Conservation (phyloP, 2,329 filamentous ascomycete genomes). For the Aspergillus sp. region DNA sequence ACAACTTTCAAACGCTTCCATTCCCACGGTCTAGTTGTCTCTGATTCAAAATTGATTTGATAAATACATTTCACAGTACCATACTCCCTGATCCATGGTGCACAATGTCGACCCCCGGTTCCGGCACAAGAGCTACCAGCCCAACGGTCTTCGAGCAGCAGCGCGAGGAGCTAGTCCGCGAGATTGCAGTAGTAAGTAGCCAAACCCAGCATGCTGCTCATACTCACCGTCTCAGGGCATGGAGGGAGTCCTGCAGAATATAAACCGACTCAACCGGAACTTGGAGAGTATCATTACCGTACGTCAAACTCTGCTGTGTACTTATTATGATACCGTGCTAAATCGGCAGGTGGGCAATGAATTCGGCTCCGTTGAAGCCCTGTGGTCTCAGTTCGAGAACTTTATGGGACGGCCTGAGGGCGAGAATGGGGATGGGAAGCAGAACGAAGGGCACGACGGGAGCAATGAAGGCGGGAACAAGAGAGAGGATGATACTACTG, state of each 20-base stretch:
- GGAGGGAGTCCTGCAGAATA: constrained; percentile 86
- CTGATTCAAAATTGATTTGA: no score
- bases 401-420: constrained; percentile 71
- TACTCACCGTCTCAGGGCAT: constrained; percentile 43
- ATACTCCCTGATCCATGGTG: background rate
- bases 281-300: constrained; percentile 86
- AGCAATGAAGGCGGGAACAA: constrained; percentile 15
- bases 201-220: no score
- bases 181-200: constrained; percentile 34
- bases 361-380: constrained; percentile 88
- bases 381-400: constrained; percentile 95
- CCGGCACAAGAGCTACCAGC: constrained; percentile 11
- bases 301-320: constrained; percentile 24
- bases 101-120: constrained; percentile 10
- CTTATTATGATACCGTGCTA: background rate
- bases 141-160: constrained; percentile 36
- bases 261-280: constrained; percentile 89
- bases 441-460: constrained; percentile 16
- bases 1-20: no score
- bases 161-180: constrained; percentile 32
- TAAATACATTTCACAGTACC: no score
- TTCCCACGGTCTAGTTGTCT: no score
- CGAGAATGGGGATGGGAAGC: constrained; percentile 22
- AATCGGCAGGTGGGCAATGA: constrained; percentile 74
- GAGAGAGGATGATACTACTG: constrained; percentile 1